These are phyloP conservation scores for Cladophialophora immunda DNA, from an alignment of 2,329 filamentous ascomycete species.

Conservation along the genomic window DNA sequence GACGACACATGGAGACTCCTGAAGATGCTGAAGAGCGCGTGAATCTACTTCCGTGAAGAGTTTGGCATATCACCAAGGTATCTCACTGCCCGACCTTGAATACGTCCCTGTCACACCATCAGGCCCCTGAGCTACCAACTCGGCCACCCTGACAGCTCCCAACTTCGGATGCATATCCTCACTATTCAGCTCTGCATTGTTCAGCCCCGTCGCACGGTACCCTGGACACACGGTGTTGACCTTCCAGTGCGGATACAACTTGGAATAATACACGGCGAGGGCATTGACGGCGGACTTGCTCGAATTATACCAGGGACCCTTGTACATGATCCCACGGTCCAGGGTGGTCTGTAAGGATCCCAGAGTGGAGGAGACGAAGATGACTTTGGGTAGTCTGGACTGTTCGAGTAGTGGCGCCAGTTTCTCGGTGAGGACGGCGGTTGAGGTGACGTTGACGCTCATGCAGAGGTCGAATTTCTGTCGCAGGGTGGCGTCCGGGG, in stretches of 20 bases:
- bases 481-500: slow-evolving; percentile 28
- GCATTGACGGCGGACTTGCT: slow-evolving; percentile 38
- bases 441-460: slow-evolving; percentile 42
- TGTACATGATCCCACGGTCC: slow-evolving; percentile 15
- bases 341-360: slow-evolving; percentile 32
- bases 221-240: slow-evolving; percentile 41
- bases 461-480: slow-evolving; percentile 40
- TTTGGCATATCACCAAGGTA: slow-evolving; percentile 34
- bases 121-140: slow-evolving; percentile 35
- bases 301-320: slow-evolving; percentile 31
- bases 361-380: slow-evolving; percentile 34
- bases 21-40: slow-evolving; percentile 25
- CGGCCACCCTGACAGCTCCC: slow-evolving; percentile 35
- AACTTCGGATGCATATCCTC: slow-evolving; percentile 36
- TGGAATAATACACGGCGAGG: slow-evolving; percentile 38
- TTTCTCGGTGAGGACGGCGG: slow-evolving; percentile 36
- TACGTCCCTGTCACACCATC: slow-evolving; percentile 37
- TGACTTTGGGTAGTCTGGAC: slow-evolving; percentile 36
- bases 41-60: slow-evolving; percentile 29
- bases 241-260: slow-evolving; percentile 34
- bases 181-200: slow-evolving; percentile 24
- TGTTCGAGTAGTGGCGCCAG: slow-evolving; percentile 38
- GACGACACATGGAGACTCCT: neutral
- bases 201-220: slow-evolving; percentile 31
- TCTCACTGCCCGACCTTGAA: slow-evolving; percentile 29